Percentiles rank a stretch among this genome's conserved stretches.
phyloP scores from a whole-genome alignment of 345 rosid species.

The Lepidium didymum region DNA sequence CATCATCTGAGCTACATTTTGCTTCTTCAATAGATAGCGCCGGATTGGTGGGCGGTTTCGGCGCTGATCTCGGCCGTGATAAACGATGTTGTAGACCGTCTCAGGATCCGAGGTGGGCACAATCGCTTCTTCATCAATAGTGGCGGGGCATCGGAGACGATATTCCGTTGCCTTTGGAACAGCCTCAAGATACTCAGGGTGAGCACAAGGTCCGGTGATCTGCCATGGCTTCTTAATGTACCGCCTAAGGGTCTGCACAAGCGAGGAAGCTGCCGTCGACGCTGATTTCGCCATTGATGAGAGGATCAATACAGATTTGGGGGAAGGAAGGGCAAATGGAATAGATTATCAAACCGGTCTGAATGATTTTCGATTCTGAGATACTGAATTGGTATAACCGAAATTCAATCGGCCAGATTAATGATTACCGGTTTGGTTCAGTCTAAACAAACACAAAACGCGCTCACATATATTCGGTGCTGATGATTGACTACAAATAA shows the following conservation, averaged over 20 bases:
- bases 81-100: slow-evolving; percentile 81
- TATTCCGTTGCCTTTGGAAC: slow-evolving; percentile 61
- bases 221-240: slow-evolving; percentile 95
- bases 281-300: slow-evolving; percentile 60
- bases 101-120: slow-evolving; percentile 78
- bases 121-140: slow-evolving; percentile 41
- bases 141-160: slow-evolving; percentile 74
- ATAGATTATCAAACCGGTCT: slow-evolving; percentile 8
- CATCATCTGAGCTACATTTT: slow-evolving; percentile 71
- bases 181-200: slow-evolving; percentile 66
- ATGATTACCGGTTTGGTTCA: not conserved
- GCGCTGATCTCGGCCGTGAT: slow-evolving; percentile 72
- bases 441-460: not conserved
- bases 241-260: slow-evolving; percentile 55
- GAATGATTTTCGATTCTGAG: not conserved
- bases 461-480: not conserved
- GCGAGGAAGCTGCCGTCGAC: slow-evolving; percentile 37
- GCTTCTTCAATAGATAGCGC: slow-evolving; percentile 62
- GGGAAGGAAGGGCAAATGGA: not conserved
- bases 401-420: not conserved
- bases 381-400: not conserved
- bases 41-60: slow-evolving; percentile 80
- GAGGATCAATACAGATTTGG: slow-evolving; percentile 18
- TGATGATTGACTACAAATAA: not conserved
- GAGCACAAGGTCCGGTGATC: slow-evolving; percentile 83